phyloP scores from a whole-genome alignment of 108 stramenopile genomes.

The Cyclotella kingstonii region DNA sequence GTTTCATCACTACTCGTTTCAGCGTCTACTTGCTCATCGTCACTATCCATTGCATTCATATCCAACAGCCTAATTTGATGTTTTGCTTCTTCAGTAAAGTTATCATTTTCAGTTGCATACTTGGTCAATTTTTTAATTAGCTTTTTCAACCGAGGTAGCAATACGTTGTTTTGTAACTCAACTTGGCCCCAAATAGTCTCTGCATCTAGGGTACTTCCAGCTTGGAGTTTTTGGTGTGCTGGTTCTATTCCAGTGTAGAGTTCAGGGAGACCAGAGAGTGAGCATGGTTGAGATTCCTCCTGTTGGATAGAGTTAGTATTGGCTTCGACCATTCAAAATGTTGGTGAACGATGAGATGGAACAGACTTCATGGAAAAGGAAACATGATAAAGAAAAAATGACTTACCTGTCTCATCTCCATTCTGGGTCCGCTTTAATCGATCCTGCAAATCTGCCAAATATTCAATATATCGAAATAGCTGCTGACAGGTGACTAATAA shows the following conservation, averaged over 20 bases:
- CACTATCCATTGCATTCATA: slow-evolving; percentile 7
- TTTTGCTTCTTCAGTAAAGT: slow-evolving; percentile 1
- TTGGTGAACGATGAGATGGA: not conserved
- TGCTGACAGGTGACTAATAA: not conserved
- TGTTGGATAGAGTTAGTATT: not conserved
- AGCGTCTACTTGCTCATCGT: slow-evolving; percentile 10
- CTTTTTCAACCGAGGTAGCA: slow-evolving; percentile 64
- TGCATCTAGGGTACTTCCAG: slow-evolving; percentile 50
- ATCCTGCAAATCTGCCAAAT: slow-evolving; percentile 3
- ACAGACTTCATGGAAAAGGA: not conserved
- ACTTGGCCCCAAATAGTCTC: slow-evolving; percentile 93
- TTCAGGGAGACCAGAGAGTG: not conserved
- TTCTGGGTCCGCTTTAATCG: not conserved
- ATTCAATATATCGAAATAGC: slow-evolving; percentile 4
- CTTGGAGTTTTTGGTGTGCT: not conserved
- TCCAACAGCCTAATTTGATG: slow-evolving; percentile 45
- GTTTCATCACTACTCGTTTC: slow-evolving; percentile 20
- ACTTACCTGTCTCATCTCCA: not conserved
- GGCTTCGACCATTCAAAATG: not conserved
- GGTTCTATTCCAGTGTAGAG: not conserved
- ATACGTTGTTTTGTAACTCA: slow-evolving; percentile 80
- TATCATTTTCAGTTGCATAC: slow-evolving; percentile 21
- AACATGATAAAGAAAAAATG: no score
- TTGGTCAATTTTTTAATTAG: slow-evolving; percentile 56
- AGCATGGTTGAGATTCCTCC: slow-evolving; percentile 5